A percentile compares a stretch with the other conserved stretches of the same genome.
Evolutionary conservation across 441 rosid genomes (phyloP).

Genomic region (Codiaeum variegatum): DNA sequence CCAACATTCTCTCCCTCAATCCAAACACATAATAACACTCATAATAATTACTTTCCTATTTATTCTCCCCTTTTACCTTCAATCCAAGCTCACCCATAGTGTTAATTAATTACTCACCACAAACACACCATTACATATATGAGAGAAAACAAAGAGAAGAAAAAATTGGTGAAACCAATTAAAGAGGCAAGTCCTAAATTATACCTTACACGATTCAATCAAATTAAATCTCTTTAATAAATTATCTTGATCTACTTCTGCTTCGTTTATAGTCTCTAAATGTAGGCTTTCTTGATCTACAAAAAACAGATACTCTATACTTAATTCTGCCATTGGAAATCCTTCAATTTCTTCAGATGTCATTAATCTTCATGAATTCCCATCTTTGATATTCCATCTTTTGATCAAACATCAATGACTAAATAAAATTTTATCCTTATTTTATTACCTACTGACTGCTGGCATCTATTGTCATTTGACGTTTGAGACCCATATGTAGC

Average conservation of each 20-base stretch:
- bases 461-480: too few species aligned
- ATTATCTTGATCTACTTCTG: constrained; percentile 29
- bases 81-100: too few species aligned
- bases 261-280: constrained; percentile 64
- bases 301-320: constrained; percentile 37
- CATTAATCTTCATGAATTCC: constrained; percentile 12
- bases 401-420: too few species aligned
- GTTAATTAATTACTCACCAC: neutral
- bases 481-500: too few species aligned
- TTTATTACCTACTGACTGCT: too few species aligned
- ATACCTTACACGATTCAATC: neutral
- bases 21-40: too few species aligned
- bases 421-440: too few species aligned
- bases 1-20: too few species aligned
- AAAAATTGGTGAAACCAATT: neutral
- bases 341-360: constrained; percentile 23
- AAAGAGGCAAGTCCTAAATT: neutral
- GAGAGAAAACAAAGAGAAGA: neutral
- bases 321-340: constrained; percentile 28
- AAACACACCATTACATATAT: neutral
- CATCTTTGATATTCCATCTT: constrained; percentile 16
- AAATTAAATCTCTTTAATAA: neutral
- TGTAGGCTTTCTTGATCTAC: constrained; percentile 54
- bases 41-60: too few species aligned
- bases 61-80: too few species aligned